phyloP scores from a whole-genome alignment of 768 basidiomycete genomes.

The Collybia nuda region DNA sequence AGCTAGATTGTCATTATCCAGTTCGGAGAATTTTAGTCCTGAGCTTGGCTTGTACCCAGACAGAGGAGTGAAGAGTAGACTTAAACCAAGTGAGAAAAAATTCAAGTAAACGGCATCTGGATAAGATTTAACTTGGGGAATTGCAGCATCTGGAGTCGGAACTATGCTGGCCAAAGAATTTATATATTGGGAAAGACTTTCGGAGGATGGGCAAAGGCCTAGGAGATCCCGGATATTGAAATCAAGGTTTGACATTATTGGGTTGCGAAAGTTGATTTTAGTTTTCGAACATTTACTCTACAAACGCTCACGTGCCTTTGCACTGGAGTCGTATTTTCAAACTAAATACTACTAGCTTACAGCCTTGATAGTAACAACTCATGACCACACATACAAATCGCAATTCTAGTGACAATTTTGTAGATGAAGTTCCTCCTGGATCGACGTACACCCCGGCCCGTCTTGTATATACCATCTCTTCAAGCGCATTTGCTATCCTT shows the following conservation, averaged over 20 bases:
- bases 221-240: conserved; percentile 37
- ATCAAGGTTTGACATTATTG: conserved; percentile 1
- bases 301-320: not conserved
- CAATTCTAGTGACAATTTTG: not conserved
- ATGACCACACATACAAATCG: not conserved
- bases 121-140: conserved; percentile 77
- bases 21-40: conserved; percentile 42
- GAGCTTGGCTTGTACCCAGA: conserved; percentile 60
- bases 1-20: conserved; percentile 47
- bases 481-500: conserved; percentile 30
- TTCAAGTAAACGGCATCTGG: conserved; percentile 87
- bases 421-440: not conserved
- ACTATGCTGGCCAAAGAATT: conserved; percentile 27
- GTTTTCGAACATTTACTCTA: no score
- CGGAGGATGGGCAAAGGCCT: conserved; percentile 50
- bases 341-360: not conserved
- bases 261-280: not conserved
- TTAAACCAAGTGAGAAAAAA: conserved; percentile 77
- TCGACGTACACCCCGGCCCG: conserved; percentile 3
- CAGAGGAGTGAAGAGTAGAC: conserved; percentile 71
- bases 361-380: no score
- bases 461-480: conserved; percentile 13
- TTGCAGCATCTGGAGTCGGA: conserved; percentile 13
- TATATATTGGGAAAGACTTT: conserved; percentile 42
- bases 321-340: not conserved